phyloP scores from a whole-genome alignment of 1,284 basidiomycete species.

The Cystobasidium slooffiae region DNA sequence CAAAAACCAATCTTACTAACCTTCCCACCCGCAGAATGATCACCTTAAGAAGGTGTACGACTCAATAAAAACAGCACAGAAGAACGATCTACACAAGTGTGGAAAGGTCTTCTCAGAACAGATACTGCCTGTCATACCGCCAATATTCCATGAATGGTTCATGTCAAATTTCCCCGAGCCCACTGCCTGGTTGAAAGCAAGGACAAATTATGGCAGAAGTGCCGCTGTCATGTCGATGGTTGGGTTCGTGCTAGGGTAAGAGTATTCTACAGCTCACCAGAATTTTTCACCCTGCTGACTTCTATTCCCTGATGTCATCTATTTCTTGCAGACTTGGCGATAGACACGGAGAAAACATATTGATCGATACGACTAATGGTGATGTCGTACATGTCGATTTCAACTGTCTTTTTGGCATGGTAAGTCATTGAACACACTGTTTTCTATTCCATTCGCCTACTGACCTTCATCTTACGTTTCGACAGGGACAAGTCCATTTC shows the following conservation, averaged over 20 bases:
- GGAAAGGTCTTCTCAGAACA: conserved; percentile 67
- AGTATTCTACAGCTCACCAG: conserved; percentile 22
- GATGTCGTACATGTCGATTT: conserved; percentile 97
- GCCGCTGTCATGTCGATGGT: conserved; percentile 99
- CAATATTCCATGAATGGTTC: conserved; percentile 98
- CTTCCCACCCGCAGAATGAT: conserved; percentile 53
- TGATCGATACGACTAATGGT: conserved; percentile 85
- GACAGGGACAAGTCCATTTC: conserved; percentile 59
- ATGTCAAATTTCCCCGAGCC: conserved; percentile 96
- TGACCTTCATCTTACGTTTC: too few relatives aligned
- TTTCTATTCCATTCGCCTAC: too few relatives aligned
- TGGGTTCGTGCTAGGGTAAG: conserved; percentile 91
- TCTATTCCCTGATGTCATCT: neutral
- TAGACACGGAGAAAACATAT: conserved; percentile 94
- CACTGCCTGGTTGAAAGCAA: conserved; percentile 86
- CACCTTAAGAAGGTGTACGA: conserved; percentile 67
- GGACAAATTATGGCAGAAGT: conserved; percentile 84
- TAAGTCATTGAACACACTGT: too few relatives aligned
- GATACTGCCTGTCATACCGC: conserved; percentile 71
- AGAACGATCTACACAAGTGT: conserved; percentile 64
- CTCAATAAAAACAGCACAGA: conserved; percentile 54
- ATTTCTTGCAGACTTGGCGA: conserved; percentile 77
- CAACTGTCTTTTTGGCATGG: conserved; percentile 97
- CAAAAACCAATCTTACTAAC: conserved; percentile 16
- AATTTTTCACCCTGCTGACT: neutral